Conservation (phyloP, 441 rosid species). For the Macaranga tanarius region DNA sequence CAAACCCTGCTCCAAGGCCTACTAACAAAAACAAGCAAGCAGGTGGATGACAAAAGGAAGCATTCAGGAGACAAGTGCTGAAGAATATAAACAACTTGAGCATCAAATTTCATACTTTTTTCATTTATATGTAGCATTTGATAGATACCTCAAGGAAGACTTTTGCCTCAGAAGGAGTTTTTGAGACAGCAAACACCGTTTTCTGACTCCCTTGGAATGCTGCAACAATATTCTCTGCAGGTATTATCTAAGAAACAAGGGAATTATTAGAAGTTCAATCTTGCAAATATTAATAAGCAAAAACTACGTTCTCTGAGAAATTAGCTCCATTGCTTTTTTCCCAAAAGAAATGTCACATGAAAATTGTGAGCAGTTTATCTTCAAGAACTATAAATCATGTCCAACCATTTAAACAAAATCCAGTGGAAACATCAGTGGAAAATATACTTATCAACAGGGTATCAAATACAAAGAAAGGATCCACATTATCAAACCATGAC, state of each 20-base stretch:
- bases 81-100: conserved; percentile 4
- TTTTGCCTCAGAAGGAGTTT: conserved; percentile 59
- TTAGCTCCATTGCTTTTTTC: not conserved
- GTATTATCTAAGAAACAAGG: conserved; percentile 53
- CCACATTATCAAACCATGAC: not conserved
- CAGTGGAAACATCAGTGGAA: not conserved
- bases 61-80: not conserved
- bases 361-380: not conserved
- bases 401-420: not conserved
- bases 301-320: not conserved
- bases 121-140: not conserved
- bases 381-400: not conserved
- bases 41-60: not conserved
- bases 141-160: conserved; percentile 66
- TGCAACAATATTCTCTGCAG: conserved; percentile 86
- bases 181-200: conserved; percentile 71
- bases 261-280: not conserved
- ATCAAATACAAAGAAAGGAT: not conserved
- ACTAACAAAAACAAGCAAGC: conserved; percentile 6
- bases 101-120: not conserved
- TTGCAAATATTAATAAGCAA: not conserved
- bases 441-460: not conserved
- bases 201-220: conserved; percentile 71
- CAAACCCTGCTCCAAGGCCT: conserved; percentile 88
- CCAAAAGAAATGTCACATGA: not conserved